A percentile compares a stretch with the other conserved stretches of the same genome.
phyloP scores from a whole-genome alignment of 2,329 filamentous ascomycete species.

The Epichloe elymi region DNA sequence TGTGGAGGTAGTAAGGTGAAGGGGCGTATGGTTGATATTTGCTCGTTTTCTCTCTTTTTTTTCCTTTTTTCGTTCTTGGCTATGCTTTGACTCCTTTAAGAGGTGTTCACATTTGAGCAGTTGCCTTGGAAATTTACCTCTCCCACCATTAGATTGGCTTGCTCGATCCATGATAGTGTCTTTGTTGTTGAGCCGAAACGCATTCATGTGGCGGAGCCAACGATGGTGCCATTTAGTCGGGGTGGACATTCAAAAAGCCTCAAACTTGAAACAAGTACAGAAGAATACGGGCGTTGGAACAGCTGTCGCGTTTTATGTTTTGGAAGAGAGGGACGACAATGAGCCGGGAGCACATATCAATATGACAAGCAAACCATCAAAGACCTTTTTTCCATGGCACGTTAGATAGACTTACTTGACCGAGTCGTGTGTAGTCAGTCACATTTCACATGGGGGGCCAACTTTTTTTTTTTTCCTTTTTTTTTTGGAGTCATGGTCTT shows the following conservation, averaged over 20 bases:
- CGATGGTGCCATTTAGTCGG: not conserved
- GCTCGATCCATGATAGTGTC: not conserved
- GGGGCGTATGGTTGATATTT: not conserved
- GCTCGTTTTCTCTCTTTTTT: not conserved
- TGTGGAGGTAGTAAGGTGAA: not conserved
- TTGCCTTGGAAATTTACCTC: not conserved
- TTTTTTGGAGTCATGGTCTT: not conserved
- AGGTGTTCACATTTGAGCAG: not conserved
- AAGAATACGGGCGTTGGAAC: not conserved
- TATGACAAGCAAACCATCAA: not conserved
- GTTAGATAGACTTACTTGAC: not conserved
- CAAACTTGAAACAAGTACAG: not conserved
- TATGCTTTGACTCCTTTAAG: not conserved
- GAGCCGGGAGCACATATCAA: not conserved
- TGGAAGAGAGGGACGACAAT: not conserved
- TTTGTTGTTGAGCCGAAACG: not conserved
- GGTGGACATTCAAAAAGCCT: not conserved
- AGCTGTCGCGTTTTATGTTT: not conserved
- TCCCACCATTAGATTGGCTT: not conserved
- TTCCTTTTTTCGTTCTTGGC: not conserved
- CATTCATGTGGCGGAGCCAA: not conserved
- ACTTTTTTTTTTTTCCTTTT: not conserved
- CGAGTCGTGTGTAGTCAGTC: not conserved
- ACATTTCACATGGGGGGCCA: not conserved
- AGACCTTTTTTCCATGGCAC: not conserved